Evolutionary conservation across 805 yeast genomes (phyloP), one percentile per base, ranked within the genome.

Genomic region (Suhomyces pyralidae): DNA sequence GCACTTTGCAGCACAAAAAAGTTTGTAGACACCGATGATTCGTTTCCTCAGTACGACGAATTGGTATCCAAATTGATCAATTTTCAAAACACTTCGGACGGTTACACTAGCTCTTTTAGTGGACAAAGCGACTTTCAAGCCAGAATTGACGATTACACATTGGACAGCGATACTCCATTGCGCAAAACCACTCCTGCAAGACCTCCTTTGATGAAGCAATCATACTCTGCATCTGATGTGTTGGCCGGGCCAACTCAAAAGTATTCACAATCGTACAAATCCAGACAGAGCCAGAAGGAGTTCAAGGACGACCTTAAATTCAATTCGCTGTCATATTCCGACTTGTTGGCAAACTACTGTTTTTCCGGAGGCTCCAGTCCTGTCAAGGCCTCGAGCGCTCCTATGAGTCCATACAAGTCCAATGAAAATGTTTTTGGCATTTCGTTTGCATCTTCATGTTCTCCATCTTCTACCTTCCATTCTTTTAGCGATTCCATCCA

Each of bases 291-390:
- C 32, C 44, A 43, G 40, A 19, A 28, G 45, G 25, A 20, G 8
- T 15, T 22, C n/a, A 38, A 25, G 12, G 48, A 50, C 12, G 58
- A 54, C 46, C 47, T 61, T 25, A 56, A 57, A 34, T 61, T 67
- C 52, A 60, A 58, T 51, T 58, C 67, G 28, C 58, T 66, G 58
- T 55, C 62, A 17, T 72, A 72, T 53, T 61, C 73, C 2, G 73
- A 69, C 54, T 62, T 72, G 53, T 59, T 72, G 50, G 68, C 66
- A 50, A 67, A 64, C 30, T 72, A 69, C 51, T 72, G 77, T 55
- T 72, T 72, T 58, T 67, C 65, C 49, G 69, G 69, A 40, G 67
- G 70, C 20, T 50, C 44, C 14, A 14, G 34, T 19, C 36, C 44
- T 40, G 20, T 17, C 42, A 25, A 45, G 38, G 15, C 40, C 9